Base-by-base conservation (phyloP, 75 land plant species). In the Pinus tabuliformis region DNA sequence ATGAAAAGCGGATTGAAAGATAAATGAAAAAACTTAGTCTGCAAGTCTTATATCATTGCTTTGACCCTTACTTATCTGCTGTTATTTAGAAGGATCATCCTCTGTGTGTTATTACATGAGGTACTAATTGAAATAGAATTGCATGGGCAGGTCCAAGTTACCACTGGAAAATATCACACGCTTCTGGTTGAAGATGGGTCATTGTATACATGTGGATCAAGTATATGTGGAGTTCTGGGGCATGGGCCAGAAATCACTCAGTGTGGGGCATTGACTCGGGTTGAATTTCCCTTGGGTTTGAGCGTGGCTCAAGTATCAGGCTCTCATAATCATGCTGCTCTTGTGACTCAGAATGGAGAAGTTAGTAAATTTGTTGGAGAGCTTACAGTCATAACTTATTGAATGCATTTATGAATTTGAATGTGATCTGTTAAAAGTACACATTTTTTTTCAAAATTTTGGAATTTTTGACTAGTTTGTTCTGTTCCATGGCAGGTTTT, bases 91-190 rank as follows among this genome's bases (percentile, higher is more conserved):
- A 68, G 24, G 42, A 1, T 20, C 20, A 6, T 36, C 68, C 0
- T 64, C 39, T 36, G 36, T 37, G 42, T 7, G 72, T 68, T 68
- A 52, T 39, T 68, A 45, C 72, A 68, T 68, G 9, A 30, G 5
- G 39, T 33, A 62, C 68, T 75, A 73, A 74, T 36, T 42, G 77
- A 60, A 49, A 58, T 28, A 76, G 28, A 52, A 58, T 70, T 33
- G 37, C 72, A 22, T 80, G 52, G 63, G 79, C 94, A 95, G 98
- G 84, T 89, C 77, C 94, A 93, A 82, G 88, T 89, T 11, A 83
- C 87, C 36, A 88, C 93, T 62, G 99, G 99, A 73, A 88, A 83
- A 74, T 96, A 94, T 75, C 95, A 94, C 77, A 88, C 98, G 0
- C 75, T 96, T 57, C 73, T 94, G 75, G 81, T 89, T 56, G 81